Base-by-base conservation (phyloP, 129 eudicot genomes). In the Tagetes erecta region DNA sequence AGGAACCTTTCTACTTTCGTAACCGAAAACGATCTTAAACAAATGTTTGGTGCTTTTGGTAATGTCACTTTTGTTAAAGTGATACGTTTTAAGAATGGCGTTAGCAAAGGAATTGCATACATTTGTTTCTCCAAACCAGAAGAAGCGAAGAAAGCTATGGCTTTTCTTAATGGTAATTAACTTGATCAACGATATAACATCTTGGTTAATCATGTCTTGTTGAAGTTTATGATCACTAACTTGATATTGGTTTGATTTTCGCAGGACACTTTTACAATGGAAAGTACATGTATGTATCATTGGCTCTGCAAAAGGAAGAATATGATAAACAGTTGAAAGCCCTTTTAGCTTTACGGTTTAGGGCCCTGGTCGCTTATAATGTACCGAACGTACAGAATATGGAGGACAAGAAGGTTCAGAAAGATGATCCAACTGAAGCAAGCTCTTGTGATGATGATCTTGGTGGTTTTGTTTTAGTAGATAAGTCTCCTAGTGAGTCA, bases 41-140 rank as follows among this genome's bases (percentile, higher is more conserved):
- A 81, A 69, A 60, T 77, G 41, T 84, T 84, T 77, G 78, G 88
- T 55, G 64, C 67, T 63, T 81, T 59, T 46, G 88, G 88, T 46
- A 20, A 37, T 47, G 83, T 76, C 65, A 63, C 57, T 62, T 86
- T 80, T 9, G 74, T 81, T 2, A 86, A 67, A 77, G 85, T 86
- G 66, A 74, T 86, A 44, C 51, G 79, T 11, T 27, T 66, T 30
- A 49, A 64, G 9, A 74, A 83, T 36, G 90, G 87, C n/a, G 53
- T 83, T 9, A 86, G 90, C 70, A 77, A 59, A 75, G 87, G 87
- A 20, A 52, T 76, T 8, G 87, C 83, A 46, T 80, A 56, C 56
- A 76, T 86, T 46, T 36, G 80, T 60, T 80, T 83, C 53, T 72
- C 81, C 3, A 69, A 75, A 30, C 70, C 76, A 64, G 83, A 76